Evolutionary conservation across 2,329 filamentous ascomycete species (phyloP), one percentile per base, ranked within the genome.

Genomic region (Pseudocercospora cruenta): DNA sequence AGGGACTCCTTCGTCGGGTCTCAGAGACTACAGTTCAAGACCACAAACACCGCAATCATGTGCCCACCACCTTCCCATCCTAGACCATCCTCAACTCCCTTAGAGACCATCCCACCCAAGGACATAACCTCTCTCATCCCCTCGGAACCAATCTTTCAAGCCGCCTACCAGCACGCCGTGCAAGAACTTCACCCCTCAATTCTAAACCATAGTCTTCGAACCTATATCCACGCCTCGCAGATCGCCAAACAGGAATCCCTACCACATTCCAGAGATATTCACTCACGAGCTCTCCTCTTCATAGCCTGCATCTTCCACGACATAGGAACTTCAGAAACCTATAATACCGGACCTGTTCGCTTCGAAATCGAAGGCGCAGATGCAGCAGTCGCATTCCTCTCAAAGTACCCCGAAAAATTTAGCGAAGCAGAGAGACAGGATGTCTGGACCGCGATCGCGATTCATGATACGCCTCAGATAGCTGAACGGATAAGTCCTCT

Each of bases 311-410:
- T 79, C 36, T 76, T 75, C 63, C 79, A 80, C 72, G 78, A 79
- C 67, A 71, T 78, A 9, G 76, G 77, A 28, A 71, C 69, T n/a
- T 74, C 72, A 47, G 64, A 68, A 9, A 39, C 33, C 14, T 69
- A 70, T 24, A 70, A 77, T 64, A 72, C 76, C 65, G 77, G 78
- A 1, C 63, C 76, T 2, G 75, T 79, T 54, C 78, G 81, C 14
- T 83, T 83, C 69, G 81, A 83, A 68, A 75, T 83, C 54, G 80
- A 82, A 66, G 81, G 81, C 4, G 81, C 77, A 5, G 80, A 83
- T 67, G 80, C 79, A 28, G 80, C 80, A 6, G 75, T 76, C 1
- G 49, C 67, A 1, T 73, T 77, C 61, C 71, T 83, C 9, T 6
- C 4, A 0, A 4, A 22, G 5, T 51, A 51, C 5, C 21, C 21